A percentile compares a stretch with the other conserved stretches of the same genome.
Evolutionary conservation across 208 protist genomes (phyloP).

Genomic region (Leishmania braziliensis): DNA sequence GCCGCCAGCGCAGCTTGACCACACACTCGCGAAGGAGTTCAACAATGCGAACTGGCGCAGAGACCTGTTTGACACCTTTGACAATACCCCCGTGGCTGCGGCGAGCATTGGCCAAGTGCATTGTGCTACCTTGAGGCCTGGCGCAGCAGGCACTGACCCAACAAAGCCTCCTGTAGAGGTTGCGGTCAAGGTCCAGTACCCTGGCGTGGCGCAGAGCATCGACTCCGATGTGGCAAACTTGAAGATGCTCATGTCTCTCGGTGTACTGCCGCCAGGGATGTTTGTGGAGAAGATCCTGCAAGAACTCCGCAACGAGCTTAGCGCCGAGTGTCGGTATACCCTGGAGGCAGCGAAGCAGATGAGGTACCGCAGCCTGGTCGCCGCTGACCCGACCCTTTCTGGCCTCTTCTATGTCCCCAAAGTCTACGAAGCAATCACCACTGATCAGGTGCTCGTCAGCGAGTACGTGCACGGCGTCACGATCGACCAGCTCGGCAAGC

Average conservation of each 20-base stretch:
- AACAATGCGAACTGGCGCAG: constrained; percentile 52
- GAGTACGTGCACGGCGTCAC: constrained; percentile 71
- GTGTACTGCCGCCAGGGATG: constrained; percentile 76
- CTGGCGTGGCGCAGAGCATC: constrained; percentile 81
- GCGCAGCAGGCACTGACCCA: constrained; percentile 33
- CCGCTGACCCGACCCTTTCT: constrained; percentile 36
- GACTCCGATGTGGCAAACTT: constrained; percentile 93
- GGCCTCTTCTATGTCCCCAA: constrained; percentile 73
- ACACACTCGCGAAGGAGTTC: constrained; percentile 45
- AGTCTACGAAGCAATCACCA: constrained; percentile 60
- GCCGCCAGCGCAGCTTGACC: constrained; percentile 68
- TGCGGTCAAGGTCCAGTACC: constrained; percentile 94
- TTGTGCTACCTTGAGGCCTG: constrained; percentile 55
- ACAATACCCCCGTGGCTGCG: constrained; percentile 92
- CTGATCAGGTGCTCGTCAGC: constrained; percentile 66
- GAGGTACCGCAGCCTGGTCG: constrained; percentile 53
- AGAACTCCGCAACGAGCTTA: constrained; percentile 75
- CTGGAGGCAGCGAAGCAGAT: constrained; percentile 73
- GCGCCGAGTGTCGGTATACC: constrained; percentile 71
- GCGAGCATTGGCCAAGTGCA: constrained; percentile 97
- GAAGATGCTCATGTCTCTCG: constrained; percentile 71
- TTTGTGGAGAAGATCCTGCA: constrained; percentile 84
- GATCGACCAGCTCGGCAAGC: constrained; percentile 58
- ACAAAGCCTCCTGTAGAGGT: constrained; percentile 66
- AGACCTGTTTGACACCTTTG: constrained; percentile 79